Conservation (phyloP, 2,329 filamentous ascomycete genomes). For the Colletotrichum sp. region DNA sequence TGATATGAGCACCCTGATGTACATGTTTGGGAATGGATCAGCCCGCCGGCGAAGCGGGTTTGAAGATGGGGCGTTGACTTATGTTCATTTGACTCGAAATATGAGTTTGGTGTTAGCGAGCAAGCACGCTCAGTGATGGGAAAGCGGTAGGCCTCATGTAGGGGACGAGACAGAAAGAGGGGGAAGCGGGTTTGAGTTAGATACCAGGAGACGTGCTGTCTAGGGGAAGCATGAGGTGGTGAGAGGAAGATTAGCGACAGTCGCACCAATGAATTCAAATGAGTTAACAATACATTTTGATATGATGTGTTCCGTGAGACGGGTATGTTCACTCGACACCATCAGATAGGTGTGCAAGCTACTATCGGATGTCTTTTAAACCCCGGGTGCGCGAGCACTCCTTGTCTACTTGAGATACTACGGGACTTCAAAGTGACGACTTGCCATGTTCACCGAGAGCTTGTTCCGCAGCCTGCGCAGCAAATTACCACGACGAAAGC, state of each 20-base stretch:
- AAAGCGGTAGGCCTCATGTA: conserved; percentile 1
- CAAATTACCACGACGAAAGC: background rate
- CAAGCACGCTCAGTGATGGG: background rate
- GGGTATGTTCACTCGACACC: background rate
- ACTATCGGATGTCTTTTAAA: background rate
- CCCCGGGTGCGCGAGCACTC: background rate
- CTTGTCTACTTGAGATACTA: background rate
- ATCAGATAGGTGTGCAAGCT: background rate
- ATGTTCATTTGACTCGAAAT: background rate
- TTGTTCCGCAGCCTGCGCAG: background rate
- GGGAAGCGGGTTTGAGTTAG: background rate
- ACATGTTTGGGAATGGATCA: background rate
- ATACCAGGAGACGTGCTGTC: background rate
- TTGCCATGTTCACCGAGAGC: background rate
- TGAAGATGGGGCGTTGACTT: background rate
- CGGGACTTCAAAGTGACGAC: background rate
- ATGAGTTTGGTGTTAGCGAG: background rate
- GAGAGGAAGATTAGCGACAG: conserved; percentile 18
- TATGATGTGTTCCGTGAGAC: background rate
- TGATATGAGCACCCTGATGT: background rate
- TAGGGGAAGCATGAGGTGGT: conserved; percentile 12
- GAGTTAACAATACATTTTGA: background rate
- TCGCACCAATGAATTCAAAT: conserved; percentile 5
- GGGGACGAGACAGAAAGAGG: background rate
- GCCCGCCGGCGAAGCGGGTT: conserved; percentile 3